Conservation (phyloP, 805 yeast genomes). For the Lipomyces sp. region DNA sequence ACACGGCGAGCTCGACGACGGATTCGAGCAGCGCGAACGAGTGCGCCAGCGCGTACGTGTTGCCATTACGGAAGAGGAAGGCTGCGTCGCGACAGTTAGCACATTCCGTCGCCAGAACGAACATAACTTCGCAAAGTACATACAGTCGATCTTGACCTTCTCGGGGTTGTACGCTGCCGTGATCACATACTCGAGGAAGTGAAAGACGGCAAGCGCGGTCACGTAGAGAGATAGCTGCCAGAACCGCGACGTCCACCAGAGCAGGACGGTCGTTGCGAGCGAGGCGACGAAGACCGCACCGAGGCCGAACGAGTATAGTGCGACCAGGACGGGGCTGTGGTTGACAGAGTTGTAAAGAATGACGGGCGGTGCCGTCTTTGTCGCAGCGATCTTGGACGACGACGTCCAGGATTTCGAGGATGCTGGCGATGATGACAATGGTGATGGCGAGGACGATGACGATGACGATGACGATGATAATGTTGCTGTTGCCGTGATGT, state of each 20-base stretch:
- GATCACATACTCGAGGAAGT: conserved; percentile 73
- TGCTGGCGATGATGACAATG: too few species aligned
- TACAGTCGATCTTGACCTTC: conserved; percentile 61
- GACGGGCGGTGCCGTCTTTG: too few species aligned
- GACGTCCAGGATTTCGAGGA: too few species aligned
- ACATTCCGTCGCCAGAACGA: too few species aligned
- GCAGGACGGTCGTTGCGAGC: conserved; percentile 15
- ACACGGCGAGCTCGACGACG: conserved; percentile 42
- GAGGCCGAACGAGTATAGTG: conserved; percentile 33
- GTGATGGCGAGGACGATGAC: too few species aligned
- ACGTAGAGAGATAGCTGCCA: conserved; percentile 49
- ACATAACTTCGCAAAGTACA: neutral
- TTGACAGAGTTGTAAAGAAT: conserved; percentile 9
- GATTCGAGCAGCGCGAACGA: conserved; percentile 52
- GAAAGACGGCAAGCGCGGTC: conserved; percentile 58
- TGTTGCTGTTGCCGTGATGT: too few species aligned
- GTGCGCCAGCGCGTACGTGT: conserved; percentile 58
- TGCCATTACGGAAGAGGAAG: conserved; percentile 62
- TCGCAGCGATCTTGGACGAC: too few species aligned
- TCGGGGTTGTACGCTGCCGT: conserved; percentile 72
- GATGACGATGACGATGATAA: too few species aligned
- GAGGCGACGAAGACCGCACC: conserved; percentile 33
- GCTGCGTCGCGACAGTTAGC: conserved; percentile 35
- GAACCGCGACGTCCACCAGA: neutral
- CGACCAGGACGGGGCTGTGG: conserved; percentile 33